Evolutionary conservation across 2,329 filamentous ascomycete species (phyloP).

Genomic region (Chaetomiaceae sp.): DNA sequence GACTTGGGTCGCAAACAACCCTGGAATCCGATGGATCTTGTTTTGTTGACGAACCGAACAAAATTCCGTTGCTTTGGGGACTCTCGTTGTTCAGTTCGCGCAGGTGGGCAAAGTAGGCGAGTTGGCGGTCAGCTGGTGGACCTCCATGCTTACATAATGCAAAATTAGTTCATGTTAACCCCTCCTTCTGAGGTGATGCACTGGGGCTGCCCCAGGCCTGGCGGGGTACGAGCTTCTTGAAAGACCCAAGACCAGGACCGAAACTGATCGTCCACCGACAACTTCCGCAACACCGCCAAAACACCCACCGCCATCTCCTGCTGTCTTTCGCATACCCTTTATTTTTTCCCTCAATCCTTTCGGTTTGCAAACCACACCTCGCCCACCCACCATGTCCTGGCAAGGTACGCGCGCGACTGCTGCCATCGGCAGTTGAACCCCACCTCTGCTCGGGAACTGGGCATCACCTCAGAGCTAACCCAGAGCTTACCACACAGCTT

Average conservation of each 20-base stretch:
- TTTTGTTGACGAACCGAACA: background rate
- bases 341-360: background rate
- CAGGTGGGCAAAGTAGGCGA: no score
- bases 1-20: no score
- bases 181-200: constrained; percentile 6
- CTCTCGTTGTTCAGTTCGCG: background rate
- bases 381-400: constrained; percentile 54
- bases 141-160: constrained; percentile 17
- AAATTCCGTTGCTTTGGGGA: background rate
- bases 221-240: constrained; percentile 11
- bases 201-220: constrained; percentile 13
- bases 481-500: constrained; percentile 37
- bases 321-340: background rate
- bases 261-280: constrained; percentile 12
- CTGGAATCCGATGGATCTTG: no score
- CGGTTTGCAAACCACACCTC: background rate
- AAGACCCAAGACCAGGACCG: constrained; percentile 7
- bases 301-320: background rate
- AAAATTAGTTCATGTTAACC: background rate
- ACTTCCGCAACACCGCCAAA: constrained; percentile 9
- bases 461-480: constrained; percentile 31
- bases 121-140: constrained; percentile 13
- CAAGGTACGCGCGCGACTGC: constrained; percentile 59
- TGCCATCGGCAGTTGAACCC: constrained; percentile 25
- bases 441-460: constrained; percentile 16